Evolutionary conservation across 352 stramenopile species (phyloP).

Genomic region (Globisporangium carolinianum): DNA sequence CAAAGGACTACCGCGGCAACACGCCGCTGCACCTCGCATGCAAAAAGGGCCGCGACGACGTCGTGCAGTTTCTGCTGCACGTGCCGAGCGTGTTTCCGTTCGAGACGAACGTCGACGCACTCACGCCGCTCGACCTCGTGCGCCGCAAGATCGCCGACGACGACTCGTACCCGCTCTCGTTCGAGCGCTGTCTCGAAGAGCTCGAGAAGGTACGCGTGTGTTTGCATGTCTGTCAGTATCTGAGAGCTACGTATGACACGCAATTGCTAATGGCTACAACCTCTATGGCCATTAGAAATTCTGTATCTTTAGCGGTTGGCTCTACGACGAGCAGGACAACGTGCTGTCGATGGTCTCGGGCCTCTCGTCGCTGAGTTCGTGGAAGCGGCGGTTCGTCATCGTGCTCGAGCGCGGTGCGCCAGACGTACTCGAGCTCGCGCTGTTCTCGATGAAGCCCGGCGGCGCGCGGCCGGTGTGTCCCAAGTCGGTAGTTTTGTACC

Average conservation of each 20-base stretch:
- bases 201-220: slow-evolving; percentile 33
- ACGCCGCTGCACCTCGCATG: slow-evolving; percentile 49
- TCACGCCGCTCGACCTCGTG: slow-evolving; percentile 40
- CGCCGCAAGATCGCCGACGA: slow-evolving; percentile 24
- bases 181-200: slow-evolving; percentile 44
- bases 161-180: slow-evolving; percentile 18
- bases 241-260: too few species aligned
- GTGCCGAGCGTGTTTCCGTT: slow-evolving; percentile 32
- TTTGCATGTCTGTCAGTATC: too few species aligned
- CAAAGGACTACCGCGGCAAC: slow-evolving; percentile 38
- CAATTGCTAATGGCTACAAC: not conserved
- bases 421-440: slow-evolving; percentile 58
- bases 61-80: slow-evolving; percentile 40
- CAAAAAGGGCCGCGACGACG: slow-evolving; percentile 28
- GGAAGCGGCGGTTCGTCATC: slow-evolving; percentile 52
- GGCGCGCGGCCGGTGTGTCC: slow-evolving; percentile 44
- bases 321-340: slow-evolving; percentile 62
- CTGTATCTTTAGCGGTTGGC: slow-evolving; percentile 51
- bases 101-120: slow-evolving; percentile 33
- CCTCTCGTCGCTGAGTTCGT: slow-evolving; percentile 56
- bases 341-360: slow-evolving; percentile 50
- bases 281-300: slow-evolving; percentile 24
- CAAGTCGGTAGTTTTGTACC: slow-evolving; percentile 52
- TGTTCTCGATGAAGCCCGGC: slow-evolving; percentile 50
- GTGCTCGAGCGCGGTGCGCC: slow-evolving; percentile 56